Evolutionary conservation across 352 stramenopile species (phyloP).

Genomic region (Globisporangium splendens): DNA sequence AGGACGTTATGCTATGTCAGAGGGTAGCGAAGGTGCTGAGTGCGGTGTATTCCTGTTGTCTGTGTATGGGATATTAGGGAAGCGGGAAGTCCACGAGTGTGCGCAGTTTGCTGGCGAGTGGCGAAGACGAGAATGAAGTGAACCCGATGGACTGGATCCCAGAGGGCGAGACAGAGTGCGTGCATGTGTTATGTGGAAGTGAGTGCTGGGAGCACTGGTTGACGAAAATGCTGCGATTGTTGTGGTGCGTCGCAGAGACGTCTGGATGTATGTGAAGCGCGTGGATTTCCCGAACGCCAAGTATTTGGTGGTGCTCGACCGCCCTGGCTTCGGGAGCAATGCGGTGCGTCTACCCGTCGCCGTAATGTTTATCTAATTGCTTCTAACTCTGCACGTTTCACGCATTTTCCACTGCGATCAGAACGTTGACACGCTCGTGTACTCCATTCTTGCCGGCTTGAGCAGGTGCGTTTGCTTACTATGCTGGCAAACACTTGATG

Average conservation of each 20-base stretch:
- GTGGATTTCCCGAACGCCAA: constrained; percentile 62
- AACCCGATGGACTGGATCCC: constrained; percentile 18
- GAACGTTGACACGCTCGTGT: constrained; percentile 55
- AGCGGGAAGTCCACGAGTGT: constrained; percentile 53
- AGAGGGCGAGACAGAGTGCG: constrained; percentile 20
- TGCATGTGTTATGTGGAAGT: background rate
- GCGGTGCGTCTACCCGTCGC: constrained; percentile 3
- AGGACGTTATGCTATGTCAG: no score
- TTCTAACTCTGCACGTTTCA: background rate
- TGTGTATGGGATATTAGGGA: constrained; percentile 14
- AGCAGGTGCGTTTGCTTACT: constrained; percentile 35
- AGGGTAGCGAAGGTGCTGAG: background rate
- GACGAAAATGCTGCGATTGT: background rate
- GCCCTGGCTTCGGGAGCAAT: constrained; percentile 40
- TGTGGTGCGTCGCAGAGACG: constrained; percentile 20
- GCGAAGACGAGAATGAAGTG: constrained; percentile 15
- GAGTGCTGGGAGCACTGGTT: background rate
- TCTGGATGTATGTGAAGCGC: constrained; percentile 74
- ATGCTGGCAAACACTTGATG: background rate
- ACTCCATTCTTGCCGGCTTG: constrained; percentile 58
- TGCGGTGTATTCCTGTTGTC: background rate
- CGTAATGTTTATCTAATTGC: background rate
- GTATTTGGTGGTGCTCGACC: constrained; percentile 69
- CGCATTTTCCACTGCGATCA: constrained; percentile 6
- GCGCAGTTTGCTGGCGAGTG: constrained; percentile 31